Evolutionary conservation across 768 basidiomycete species (phyloP).

Genomic region (Auriscalpium vulgare): DNA sequence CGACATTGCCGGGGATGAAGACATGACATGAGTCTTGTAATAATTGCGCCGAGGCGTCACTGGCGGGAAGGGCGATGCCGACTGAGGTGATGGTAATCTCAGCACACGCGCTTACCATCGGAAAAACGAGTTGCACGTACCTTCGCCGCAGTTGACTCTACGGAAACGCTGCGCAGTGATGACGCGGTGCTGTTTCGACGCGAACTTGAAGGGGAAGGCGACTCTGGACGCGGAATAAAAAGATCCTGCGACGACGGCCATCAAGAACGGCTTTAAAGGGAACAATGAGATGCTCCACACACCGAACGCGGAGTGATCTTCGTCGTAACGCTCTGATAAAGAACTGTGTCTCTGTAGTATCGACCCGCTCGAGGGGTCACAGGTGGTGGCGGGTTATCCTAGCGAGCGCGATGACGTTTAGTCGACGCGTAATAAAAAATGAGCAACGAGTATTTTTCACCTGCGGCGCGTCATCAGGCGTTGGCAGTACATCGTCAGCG

Average conservation of each 20-base stretch:
- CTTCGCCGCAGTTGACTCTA: slow-evolving; percentile 21
- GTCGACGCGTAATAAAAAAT: not conserved
- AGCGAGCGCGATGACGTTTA: slow-evolving; percentile 1
- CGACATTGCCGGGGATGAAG: slow-evolving; percentile 51
- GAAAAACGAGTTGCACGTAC: slow-evolving; percentile 18
- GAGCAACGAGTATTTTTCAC: slow-evolving; percentile 7
- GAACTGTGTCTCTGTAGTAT: slow-evolving; percentile 15
- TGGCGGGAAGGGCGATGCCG: slow-evolving; percentile 27
- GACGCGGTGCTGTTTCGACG: slow-evolving; percentile 12
- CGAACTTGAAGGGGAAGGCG: slow-evolving; percentile 14
- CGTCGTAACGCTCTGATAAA: slow-evolving; percentile 11
- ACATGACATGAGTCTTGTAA: slow-evolving; percentile 42
- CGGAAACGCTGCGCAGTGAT: slow-evolving; percentile 11
- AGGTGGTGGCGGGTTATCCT: slow-evolving; percentile 38
- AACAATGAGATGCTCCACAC: not conserved
- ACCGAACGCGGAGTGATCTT: not conserved
- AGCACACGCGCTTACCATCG: slow-evolving; percentile 21
- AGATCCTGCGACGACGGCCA: not conserved
- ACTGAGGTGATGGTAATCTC: slow-evolving; percentile 18
- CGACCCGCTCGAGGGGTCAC: slow-evolving; percentile 11
- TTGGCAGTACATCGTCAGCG: slow-evolving; percentile 2
- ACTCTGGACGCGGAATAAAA: slow-evolving; percentile 11
- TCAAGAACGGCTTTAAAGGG: not conserved
- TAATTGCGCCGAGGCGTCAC: slow-evolving; percentile 43
- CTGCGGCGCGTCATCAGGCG: not conserved